Percentiles rank a stretch among this genome's conserved stretches.
phyloP scores from a whole-genome alignment of 306 rosid species.

The Prunus salicina region DNA sequence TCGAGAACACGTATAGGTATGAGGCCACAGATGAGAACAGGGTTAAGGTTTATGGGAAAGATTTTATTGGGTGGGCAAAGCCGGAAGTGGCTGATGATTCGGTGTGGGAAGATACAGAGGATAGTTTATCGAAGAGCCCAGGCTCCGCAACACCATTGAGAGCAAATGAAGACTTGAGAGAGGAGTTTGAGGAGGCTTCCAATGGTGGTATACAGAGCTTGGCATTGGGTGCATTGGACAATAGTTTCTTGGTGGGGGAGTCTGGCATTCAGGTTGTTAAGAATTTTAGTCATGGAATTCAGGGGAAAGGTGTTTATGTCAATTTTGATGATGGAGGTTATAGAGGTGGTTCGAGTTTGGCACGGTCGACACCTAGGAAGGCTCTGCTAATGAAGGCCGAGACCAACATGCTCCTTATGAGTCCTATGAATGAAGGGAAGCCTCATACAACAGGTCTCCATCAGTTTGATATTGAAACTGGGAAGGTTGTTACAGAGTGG shows the following conservation, averaged over 20 bases:
- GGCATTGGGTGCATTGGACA: slow-evolving; percentile 92
- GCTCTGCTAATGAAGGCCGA: slow-evolving; percentile 93
- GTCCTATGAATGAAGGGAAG: slow-evolving; percentile 69
- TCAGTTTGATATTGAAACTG: slow-evolving; percentile 91
- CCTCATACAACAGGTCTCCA: slow-evolving; percentile 80
- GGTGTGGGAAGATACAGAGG: slow-evolving; percentile 94
- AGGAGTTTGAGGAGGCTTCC: slow-evolving; percentile 90
- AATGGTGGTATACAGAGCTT: slow-evolving; percentile 87
- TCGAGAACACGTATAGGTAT: slow-evolving; percentile 68
- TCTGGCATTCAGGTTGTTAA: slow-evolving; percentile 90
- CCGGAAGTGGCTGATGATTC: slow-evolving; percentile 90
- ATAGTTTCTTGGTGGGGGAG: slow-evolving; percentile 85
- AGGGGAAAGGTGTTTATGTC: slow-evolving; percentile 89
- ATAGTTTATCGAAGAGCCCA: slow-evolving; percentile 58
- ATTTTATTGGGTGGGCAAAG: slow-evolving; percentile 82
- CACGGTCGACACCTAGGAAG: slow-evolving; percentile 65
- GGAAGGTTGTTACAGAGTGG: slow-evolving; percentile 92
- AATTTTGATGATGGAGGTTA: slow-evolving; percentile 53
- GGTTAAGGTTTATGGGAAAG: slow-evolving; percentile 85
- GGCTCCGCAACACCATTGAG: slow-evolving; percentile 52
- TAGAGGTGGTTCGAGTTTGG: slow-evolving; percentile 28
- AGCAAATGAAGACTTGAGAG: slow-evolving; percentile 57
- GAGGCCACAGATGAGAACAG: slow-evolving; percentile 71
- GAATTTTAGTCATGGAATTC: slow-evolving; percentile 83
- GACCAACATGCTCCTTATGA: slow-evolving; percentile 96